These are phyloP conservation scores for Salix arbutifolia DNA, from an alignment of 345 rosid species.

Conservation along the genomic window DNA sequence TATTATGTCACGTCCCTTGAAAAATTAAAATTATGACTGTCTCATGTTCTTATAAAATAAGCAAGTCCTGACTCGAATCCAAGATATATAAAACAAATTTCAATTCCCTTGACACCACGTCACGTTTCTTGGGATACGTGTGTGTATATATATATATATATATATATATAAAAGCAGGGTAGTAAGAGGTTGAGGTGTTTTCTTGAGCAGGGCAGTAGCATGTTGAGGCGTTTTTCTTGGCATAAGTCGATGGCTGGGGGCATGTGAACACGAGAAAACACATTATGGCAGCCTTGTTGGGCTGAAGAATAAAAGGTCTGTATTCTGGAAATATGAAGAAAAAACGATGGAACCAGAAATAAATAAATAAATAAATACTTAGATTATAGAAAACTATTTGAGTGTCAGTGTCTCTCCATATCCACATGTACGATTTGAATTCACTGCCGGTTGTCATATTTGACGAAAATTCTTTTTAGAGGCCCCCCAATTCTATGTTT, in stretches of 20 bases:
- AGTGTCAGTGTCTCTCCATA: not conserved
- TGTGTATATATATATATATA: too few relatives aligned
- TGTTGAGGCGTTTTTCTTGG: too few relatives aligned
- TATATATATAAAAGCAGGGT: too few relatives aligned
- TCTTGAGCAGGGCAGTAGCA: too few relatives aligned
- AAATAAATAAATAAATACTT: not conserved
- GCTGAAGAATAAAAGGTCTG: not conserved
- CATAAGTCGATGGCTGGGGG: too few relatives aligned
- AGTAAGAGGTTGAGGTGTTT: too few relatives aligned
- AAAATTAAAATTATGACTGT: too few relatives aligned
- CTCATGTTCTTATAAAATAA: fast-evolving
- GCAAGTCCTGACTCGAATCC: fast-evolving
- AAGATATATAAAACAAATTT: fast-evolving
- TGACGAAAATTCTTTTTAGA: not conserved
- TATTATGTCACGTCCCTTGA: too few relatives aligned
- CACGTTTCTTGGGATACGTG: too few relatives aligned
- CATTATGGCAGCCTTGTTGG: not conserved
- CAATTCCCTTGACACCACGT: too few relatives aligned
- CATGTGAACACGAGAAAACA: not conserved
- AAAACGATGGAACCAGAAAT: not conserved
- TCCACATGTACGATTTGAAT: not conserved
- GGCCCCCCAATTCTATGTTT: not conserved
- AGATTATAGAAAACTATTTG: not conserved
- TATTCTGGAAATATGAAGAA: not conserved
- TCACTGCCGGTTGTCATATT: not conserved